Evolutionary conservation across 2,329 filamentous ascomycete genomes (phyloP), one percentile per base, ranked within the genome.

Genomic region (Xylariaceae sp.): DNA sequence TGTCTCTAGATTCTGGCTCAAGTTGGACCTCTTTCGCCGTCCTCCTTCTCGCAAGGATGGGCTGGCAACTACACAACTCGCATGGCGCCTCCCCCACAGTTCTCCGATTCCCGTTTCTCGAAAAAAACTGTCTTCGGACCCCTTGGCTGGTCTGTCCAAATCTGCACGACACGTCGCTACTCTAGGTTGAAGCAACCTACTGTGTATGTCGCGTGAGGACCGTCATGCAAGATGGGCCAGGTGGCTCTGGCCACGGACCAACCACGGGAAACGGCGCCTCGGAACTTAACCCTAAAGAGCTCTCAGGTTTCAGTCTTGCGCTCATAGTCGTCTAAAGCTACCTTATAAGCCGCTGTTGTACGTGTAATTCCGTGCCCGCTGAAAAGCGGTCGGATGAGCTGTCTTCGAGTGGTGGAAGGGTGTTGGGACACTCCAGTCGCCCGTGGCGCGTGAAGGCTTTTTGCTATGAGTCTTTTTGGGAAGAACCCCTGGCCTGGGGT

Each of bases 221-320:
- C 65, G 72, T 73, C 69, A 73, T 75, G 71, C 65, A 69, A 70
- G 68, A 67, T 71, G 72, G 73, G 62, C 71, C 73, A 75, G 73
- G 77, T 76, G 73, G 74, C 41, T 69, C 72, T 70, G 72, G 72
- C 74, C 77, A 76, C 53, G 64, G 69, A 61, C 61, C 60, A 63
- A 55, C 59, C 61, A 61, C 51, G 83, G 81, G 83, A 87, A 30
- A 84, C 80, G 79, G 78, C 76, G 78, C 76, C 63, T 88, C 86
- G 90, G 89, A 92, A 92, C 89, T 92, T 96, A 96, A 96, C 92
- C 92, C 92, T 96, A 96, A 89, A 82, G 79, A 30, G 78, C 76
- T n/a, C 75, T 79, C 85, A 88, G 89, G 90, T 86, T 85, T 72
- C 50, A 89, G 88, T 82, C 71, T 92, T 89, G 85, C 85, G 84